Conservation (phyloP, 192 early-diverging fungal genomes). For the Coemansia sp. region DNA sequence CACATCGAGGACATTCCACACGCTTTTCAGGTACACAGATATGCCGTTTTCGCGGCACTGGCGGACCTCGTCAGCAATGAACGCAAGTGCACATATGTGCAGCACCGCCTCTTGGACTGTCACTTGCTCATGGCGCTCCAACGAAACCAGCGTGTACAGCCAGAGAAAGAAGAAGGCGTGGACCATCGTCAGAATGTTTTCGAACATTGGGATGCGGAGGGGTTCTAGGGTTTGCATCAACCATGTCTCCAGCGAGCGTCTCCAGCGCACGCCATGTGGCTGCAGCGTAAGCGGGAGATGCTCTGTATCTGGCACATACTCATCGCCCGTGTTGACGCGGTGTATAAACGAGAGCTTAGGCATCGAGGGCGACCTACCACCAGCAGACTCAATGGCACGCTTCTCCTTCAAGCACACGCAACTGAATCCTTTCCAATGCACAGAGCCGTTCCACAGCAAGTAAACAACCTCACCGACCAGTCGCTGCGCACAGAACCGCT, state of each 20-base stretch:
- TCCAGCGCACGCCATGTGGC: background rate
- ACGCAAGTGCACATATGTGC: constrained; percentile 29
- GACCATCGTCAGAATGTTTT: constrained; percentile 34
- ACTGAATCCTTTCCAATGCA: constrained; percentile 45
- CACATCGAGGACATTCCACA: constrained; percentile 41
- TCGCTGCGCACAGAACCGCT: constrained; percentile 37
- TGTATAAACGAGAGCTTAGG: constrained; percentile 11
- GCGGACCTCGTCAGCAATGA: constrained; percentile 44
- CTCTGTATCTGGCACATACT: background rate
- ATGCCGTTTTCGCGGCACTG: constrained; percentile 37
- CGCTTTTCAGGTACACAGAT: constrained; percentile 36
- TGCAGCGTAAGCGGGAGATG: background rate
- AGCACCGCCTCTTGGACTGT: constrained; percentile 20
- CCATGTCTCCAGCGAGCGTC: constrained; percentile 18
- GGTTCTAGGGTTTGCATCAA: constrained; percentile 20
- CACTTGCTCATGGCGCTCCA: constrained; percentile 18
- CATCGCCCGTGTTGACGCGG: constrained; percentile 2
- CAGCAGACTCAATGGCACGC: background rate
- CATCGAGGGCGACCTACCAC: background rate
- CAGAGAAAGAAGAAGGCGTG: constrained; percentile 40
- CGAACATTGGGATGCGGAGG: constrained; percentile 37
- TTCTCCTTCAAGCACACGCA: constrained; percentile 19
- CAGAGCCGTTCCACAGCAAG: constrained; percentile 36
- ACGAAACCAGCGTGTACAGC: constrained; percentile 32
- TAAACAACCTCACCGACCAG: constrained; percentile 35